phyloP scores from a whole-genome alignment of 768 basidiomycete genomes.

The Tricholoma furcatifolium region DNA sequence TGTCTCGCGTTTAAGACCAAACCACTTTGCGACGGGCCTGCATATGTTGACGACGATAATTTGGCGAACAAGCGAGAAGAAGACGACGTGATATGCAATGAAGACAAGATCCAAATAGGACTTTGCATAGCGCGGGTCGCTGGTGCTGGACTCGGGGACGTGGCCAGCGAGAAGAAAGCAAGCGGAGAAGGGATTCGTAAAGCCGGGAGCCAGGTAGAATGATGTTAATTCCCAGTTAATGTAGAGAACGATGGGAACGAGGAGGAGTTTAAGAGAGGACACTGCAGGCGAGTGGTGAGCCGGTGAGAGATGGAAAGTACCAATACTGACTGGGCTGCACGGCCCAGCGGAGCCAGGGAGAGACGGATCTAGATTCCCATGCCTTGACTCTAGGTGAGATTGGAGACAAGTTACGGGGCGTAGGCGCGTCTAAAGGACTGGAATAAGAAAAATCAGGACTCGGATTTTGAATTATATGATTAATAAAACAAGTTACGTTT shows the following conservation, averaged over 20 bases:
- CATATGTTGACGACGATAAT: constrained; percentile 62
- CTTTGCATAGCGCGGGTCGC: constrained; percentile 68
- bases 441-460: constrained; percentile 18
- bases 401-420: constrained; percentile 37
- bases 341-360: constrained; percentile 66
- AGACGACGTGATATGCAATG: constrained; percentile 77
- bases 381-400: constrained; percentile 12
- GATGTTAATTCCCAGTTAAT: constrained; percentile 59
- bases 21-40: constrained; percentile 63
- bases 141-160: constrained; percentile 47
- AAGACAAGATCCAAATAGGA: constrained; percentile 76
- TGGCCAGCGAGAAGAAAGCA: constrained; percentile 72
- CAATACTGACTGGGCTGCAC: constrained; percentile 62
- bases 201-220: constrained; percentile 41
- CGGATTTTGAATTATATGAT: not conserved
- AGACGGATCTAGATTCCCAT: constrained; percentile 18
- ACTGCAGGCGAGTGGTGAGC: constrained; percentile 30
- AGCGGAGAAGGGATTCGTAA: constrained; percentile 71
- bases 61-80: constrained; percentile 90
- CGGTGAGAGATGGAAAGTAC: not conserved
- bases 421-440: constrained; percentile 8
- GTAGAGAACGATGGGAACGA: constrained; percentile 59
- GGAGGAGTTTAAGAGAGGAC: constrained; percentile 65
- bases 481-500: constrained; percentile 45
- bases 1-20: constrained; percentile 61